A percentile compares a stretch with the other conserved stretches of the same genome.
phyloP scores from a whole-genome alignment of 352 stramenopile genomes.

The Globisporangium nodosum region DNA sequence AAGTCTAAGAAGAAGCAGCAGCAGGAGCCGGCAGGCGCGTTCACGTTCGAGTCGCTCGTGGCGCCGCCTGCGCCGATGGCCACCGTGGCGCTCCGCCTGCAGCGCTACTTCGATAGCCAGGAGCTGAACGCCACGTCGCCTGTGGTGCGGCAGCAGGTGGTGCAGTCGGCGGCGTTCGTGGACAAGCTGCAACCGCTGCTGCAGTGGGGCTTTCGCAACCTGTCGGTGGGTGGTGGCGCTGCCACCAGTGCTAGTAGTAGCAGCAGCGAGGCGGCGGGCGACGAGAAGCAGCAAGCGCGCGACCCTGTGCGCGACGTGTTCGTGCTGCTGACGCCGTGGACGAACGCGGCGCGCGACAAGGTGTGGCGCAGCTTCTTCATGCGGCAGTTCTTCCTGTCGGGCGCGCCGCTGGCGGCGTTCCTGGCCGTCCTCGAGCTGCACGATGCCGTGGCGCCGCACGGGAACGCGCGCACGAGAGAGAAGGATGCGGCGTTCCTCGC shows the following conservation, averaged over 20 bases:
- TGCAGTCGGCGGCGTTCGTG: slow-evolving; percentile 25
- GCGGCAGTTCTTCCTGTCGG: slow-evolving; percentile 55
- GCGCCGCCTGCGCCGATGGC: slow-evolving; percentile 10
- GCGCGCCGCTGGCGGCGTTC: slow-evolving; percentile 37
- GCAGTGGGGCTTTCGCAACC: slow-evolving; percentile 31
- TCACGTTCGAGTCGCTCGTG: slow-evolving; percentile 22
- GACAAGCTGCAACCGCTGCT: slow-evolving; percentile 27
- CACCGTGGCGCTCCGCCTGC: slow-evolving; percentile 21
- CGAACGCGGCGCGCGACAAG: slow-evolving; percentile 36
- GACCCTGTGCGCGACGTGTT: slow-evolving; percentile 23
- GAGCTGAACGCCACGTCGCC: slow-evolving; percentile 15
- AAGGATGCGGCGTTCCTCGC: slow-evolving; percentile 22
- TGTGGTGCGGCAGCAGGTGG: slow-evolving; percentile 21
- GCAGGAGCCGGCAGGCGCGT: neutral
- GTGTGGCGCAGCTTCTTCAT: slow-evolving; percentile 59
- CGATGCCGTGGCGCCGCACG: slow-evolving; percentile 1
- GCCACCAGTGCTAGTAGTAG: neutral
- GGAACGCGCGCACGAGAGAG: slow-evolving; percentile 1
- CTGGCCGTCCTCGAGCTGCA: slow-evolving; percentile 25
- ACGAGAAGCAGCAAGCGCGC: neutral
- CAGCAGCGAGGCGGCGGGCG: slow-evolving; percentile 4
- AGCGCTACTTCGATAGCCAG: slow-evolving; percentile 30
- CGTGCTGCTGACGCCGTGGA: slow-evolving; percentile 34
- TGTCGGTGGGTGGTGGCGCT: neutral
- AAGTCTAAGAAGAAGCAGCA: neutral